These are phyloP conservation scores for Stylosanthes scabra DNA, from an alignment of 331 rosid species.

Conservation along the genomic window DNA sequence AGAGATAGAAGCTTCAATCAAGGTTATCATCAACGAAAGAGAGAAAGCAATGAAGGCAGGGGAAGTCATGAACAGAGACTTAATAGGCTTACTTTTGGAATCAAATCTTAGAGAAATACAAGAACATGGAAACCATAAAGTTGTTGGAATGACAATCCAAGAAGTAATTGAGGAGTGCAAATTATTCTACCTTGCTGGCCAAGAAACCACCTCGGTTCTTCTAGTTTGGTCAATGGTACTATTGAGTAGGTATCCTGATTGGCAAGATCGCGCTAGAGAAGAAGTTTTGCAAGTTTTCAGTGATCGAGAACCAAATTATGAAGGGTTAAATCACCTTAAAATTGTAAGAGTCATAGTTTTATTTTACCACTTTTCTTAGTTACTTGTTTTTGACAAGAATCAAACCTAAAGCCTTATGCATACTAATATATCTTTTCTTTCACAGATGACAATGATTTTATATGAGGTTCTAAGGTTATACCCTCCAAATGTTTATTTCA, in stretches of 20 bases:
- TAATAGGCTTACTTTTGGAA: slow-evolving; percentile 43
- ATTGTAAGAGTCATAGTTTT: too few species aligned
- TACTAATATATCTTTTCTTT: not conserved
- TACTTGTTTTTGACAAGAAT: too few species aligned
- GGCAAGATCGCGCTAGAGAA: slow-evolving; percentile 36
- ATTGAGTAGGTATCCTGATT: slow-evolving; percentile 26
- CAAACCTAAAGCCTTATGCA: too few species aligned
- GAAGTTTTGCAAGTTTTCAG: slow-evolving; percentile 25
- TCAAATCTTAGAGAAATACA: slow-evolving; percentile 40
- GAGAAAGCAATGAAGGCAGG: slow-evolving; percentile 39
- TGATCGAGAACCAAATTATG: not conserved
- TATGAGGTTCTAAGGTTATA: slow-evolving; percentile 37
- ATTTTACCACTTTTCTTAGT: too few species aligned
- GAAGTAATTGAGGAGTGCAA: slow-evolving; percentile 59
- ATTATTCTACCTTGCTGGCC: slow-evolving; percentile 51
- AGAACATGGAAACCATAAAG: slow-evolving; percentile 40
- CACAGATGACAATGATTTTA: slow-evolving; percentile 47
- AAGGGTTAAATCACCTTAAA: slow-evolving; percentile 29
- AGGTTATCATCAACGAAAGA: slow-evolving; percentile 44
- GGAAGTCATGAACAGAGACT: slow-evolving; percentile 14
- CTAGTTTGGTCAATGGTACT: slow-evolving; percentile 36
- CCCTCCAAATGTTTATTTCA: not conserved
- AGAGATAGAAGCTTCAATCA: slow-evolving; percentile 28
- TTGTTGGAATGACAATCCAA: slow-evolving; percentile 42
- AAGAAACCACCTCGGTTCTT: slow-evolving; percentile 41